Percentiles rank a stretch among this genome's conserved stretches.
Evolutionary conservation across 768 basidiomycete genomes (phyloP).

Genomic region (Boletus reticuloceps): DNA sequence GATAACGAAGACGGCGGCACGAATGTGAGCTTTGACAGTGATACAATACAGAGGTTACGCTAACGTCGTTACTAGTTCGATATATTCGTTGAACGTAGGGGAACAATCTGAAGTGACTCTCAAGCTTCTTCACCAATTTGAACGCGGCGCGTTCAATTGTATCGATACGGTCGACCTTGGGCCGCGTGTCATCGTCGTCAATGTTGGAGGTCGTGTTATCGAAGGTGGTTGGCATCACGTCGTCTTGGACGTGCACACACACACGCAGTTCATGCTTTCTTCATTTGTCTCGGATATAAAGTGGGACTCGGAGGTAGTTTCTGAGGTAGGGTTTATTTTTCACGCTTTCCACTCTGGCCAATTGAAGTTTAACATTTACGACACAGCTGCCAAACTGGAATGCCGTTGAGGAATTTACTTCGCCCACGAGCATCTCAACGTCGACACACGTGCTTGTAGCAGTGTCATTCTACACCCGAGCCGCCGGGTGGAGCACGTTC

Average conservation of each 20-base stretch:
- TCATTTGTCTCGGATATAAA: not conserved
- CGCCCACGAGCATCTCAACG: conserved; percentile 12
- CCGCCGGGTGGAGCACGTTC: conserved; percentile 1
- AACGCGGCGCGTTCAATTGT: not conserved
- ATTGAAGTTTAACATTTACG: not conserved
- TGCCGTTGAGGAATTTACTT: not conserved
- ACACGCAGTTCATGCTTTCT: conserved; percentile 1
- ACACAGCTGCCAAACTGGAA: not conserved
- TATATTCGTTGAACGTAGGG: conserved; percentile 5
- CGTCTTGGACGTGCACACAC: conserved; percentile 17
- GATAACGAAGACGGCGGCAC: not conserved
- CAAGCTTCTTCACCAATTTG: conserved; percentile 13
- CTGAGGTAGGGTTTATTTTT: conserved; percentile 4
- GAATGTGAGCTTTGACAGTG: conserved; percentile 1
- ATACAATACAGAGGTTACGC: not conserved
- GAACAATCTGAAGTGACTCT: conserved; percentile 2
- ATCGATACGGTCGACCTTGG: conserved; percentile 3
- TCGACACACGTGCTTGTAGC: conserved; percentile 20
- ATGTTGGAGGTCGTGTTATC: not conserved
- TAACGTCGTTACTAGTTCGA: conserved; percentile 5
- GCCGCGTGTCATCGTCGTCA: conserved; percentile 13
- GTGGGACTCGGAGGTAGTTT: not conserved
- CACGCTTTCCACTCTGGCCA: not conserved
- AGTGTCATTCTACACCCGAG: not conserved
- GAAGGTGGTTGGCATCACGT: not conserved